These are phyloP conservation scores for Aschersonia sp. DNA, from an alignment of 2,329 filamentous ascomycete species.

Conservation along the genomic window DNA sequence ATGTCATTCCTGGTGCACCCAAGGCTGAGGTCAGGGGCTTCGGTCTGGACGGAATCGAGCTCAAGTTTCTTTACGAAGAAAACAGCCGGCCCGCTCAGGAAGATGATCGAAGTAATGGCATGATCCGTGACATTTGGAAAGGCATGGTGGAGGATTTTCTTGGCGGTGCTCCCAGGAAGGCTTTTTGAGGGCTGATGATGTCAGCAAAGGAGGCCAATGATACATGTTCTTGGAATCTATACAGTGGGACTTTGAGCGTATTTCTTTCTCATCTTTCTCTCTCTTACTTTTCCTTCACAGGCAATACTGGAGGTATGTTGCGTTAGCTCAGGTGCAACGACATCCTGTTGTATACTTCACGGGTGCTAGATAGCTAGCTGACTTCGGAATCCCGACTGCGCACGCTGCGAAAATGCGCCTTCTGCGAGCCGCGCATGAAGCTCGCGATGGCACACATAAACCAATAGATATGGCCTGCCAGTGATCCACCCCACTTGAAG, in stretches of 20 bases:
- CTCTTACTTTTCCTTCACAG: background rate
- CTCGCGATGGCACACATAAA: no score
- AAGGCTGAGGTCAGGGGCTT: slow-evolving; percentile 45
- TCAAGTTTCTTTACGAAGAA: slow-evolving; percentile 34
- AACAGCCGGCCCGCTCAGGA: slow-evolving; percentile 12
- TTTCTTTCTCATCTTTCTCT: slow-evolving; percentile 1
- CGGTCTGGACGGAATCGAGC: slow-evolving; percentile 38
- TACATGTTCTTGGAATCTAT: no score
- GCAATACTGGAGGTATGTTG: background rate
- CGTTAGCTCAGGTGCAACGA: no score
- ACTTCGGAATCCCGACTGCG: no score
- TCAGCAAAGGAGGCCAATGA: no score
- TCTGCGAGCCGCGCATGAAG: no score
- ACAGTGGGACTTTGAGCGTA: background rate
- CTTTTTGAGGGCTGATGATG: slow-evolving; percentile 1
- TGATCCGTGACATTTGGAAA: slow-evolving; percentile 41
- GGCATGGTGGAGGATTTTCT: slow-evolving; percentile 38
- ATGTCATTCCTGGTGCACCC: slow-evolving; percentile 32
- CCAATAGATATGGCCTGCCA: no score
- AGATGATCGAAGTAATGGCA: slow-evolving; percentile 20
- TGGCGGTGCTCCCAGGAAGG: slow-evolving; percentile 9
- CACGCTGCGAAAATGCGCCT: no score
- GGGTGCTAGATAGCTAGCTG: no score
- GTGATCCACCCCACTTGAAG: no score
- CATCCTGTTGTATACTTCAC: no score